Evolutionary conservation across 768 basidiomycete genomes (phyloP).

Genomic region (Leucosporidium scottii): DNA sequence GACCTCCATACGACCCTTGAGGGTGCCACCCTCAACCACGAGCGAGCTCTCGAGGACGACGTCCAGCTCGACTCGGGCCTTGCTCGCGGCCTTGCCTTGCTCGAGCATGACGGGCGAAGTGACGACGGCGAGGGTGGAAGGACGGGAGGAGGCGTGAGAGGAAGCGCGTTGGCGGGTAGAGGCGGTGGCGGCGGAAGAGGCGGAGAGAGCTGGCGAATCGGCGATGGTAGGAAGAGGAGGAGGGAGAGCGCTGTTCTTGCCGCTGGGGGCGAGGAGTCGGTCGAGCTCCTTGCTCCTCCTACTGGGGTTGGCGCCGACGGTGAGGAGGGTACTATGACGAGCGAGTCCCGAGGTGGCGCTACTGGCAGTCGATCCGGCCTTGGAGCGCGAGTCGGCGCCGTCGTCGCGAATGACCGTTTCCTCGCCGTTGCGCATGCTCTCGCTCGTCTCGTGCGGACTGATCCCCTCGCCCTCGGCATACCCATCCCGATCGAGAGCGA

Average conservation of each 20-base stretch:
- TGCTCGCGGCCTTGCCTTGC: conserved; percentile 57
- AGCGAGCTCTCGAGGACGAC: conserved; percentile 66
- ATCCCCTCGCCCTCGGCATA: conserved; percentile 1
- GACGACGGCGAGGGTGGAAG: background rate
- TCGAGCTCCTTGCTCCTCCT: conserved; percentile 34
- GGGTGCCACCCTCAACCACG: conserved; percentile 68
- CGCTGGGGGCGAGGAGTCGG: conserved; percentile 11
- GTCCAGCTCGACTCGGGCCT: conserved; percentile 71
- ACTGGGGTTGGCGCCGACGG: conserved; percentile 31
- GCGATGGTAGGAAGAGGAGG: background rate
- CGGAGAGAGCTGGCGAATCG: conserved; percentile 21
- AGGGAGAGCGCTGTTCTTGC: conserved; percentile 14
- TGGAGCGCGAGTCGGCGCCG: conserved; percentile 6
- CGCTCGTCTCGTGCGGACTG: conserved; percentile 3
- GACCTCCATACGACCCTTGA: conserved; percentile 65
- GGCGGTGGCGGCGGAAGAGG: conserved; percentile 21
- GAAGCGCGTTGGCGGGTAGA: conserved; percentile 21
- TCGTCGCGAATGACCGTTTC: conserved; percentile 4
- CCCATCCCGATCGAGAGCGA: conserved; percentile 44
- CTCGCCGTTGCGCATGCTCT: conserved; percentile 6
- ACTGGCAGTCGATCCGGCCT: background rate
- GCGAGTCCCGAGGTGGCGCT: background rate
- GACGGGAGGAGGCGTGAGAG: conserved; percentile 2
- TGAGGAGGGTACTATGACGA: conserved; percentile 32
- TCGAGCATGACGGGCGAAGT: conserved; percentile 50